A percentile compares a stretch with the other conserved stretches of the same genome.
phyloP scores from a whole-genome alignment of 2,329 filamentous ascomycete genomes.

The Teratosphaeria pseudoeucalypti region DNA sequence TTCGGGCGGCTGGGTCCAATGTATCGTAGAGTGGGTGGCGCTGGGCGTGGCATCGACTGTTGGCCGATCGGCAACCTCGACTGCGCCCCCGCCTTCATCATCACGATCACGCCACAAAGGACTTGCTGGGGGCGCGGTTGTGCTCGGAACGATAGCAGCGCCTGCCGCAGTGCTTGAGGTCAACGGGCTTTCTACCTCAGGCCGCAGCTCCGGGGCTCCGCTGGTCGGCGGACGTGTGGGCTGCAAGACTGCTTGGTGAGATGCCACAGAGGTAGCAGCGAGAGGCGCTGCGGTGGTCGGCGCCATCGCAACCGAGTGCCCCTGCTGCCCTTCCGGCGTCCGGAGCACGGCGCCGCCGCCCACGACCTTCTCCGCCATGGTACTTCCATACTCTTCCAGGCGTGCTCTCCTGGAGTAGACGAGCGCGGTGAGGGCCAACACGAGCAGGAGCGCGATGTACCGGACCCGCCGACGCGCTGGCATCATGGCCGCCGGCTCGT shows the following conservation, averaged over 20 bases:
- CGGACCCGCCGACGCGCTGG: conserved; percentile 1
- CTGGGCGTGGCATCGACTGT: not conserved
- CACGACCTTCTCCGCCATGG: conserved; percentile 4
- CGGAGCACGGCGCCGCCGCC: conserved; percentile 7
- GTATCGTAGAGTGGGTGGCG: conserved; percentile 19
- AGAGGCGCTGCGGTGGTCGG: not conserved
- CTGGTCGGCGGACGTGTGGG: not conserved
- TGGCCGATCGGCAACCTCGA: not conserved
- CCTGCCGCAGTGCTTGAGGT: not conserved
- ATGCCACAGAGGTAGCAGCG: not conserved
- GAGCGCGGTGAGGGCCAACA: conserved; percentile 4
- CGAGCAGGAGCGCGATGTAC: conserved; percentile 1
- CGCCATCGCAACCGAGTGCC: not conserved
- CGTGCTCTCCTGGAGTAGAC: conserved; percentile 4
- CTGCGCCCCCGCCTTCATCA: not conserved
- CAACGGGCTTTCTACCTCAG: not conserved
- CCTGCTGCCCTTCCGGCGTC: not conserved
- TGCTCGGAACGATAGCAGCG: not conserved
- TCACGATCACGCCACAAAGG: conserved; percentile 1
- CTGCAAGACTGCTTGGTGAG: not conserved
- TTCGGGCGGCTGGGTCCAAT: conserved; percentile 63
- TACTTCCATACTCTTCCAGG: conserved; percentile 1
- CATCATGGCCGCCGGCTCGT: not conserved
- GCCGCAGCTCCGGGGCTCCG: not conserved
- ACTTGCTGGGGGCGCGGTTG: not conserved